Percentiles rank a stretch among this genome's conserved stretches.
These are phyloP conservation scores for Grosmannia clavigera DNA, from an alignment of 2,329 filamentous ascomycete species.

Conservation along the genomic window DNA sequence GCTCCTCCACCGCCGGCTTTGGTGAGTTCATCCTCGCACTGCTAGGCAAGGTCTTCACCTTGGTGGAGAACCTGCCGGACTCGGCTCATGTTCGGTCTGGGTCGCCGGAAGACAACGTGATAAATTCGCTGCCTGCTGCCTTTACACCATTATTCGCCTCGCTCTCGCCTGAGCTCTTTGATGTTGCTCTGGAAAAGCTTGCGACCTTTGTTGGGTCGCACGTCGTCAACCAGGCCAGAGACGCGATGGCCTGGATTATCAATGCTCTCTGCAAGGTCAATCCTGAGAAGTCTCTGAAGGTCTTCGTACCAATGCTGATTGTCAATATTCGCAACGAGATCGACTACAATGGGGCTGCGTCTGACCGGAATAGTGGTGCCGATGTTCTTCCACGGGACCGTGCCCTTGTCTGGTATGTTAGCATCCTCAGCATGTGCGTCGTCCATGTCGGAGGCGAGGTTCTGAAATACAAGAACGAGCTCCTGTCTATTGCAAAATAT, in stretches of 20 bases:
- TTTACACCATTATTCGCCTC: constrained; percentile 84
- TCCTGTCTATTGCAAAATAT: constrained; percentile 83
- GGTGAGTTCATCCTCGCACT: constrained; percentile 86
- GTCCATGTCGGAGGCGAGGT: constrained; percentile 90
- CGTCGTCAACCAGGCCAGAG: constrained; percentile 90
- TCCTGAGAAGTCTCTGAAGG: constrained; percentile 82
- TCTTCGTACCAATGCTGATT: constrained; percentile 81
- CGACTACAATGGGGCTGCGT: constrained; percentile 90
- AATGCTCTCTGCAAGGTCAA: constrained; percentile 94
- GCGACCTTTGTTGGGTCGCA: constrained; percentile 84
- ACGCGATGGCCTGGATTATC: constrained; percentile 98
- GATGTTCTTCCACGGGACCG: constrained; percentile 89
- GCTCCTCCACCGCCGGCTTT: constrained; percentile 88
- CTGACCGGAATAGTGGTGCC: constrained; percentile 81
- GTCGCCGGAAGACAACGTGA: constrained; percentile 91
- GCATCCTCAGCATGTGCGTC: constrained; percentile 94
- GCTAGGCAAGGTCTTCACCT: constrained; percentile 85
- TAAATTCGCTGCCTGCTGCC: constrained; percentile 86
- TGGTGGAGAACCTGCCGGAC: constrained; percentile 91
- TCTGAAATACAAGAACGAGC: constrained; percentile 74
- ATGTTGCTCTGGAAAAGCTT: constrained; percentile 83
- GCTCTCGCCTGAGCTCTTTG: constrained; percentile 84
- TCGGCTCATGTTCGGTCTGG: constrained; percentile 76
- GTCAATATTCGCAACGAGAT: constrained; percentile 93
- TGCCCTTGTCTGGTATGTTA: constrained; percentile 91